Percentiles rank a stretch among this genome's conserved stretches.
Conservation (phyloP, 2,329 filamentous ascomycete species). For the Bisporella sp. region DNA sequence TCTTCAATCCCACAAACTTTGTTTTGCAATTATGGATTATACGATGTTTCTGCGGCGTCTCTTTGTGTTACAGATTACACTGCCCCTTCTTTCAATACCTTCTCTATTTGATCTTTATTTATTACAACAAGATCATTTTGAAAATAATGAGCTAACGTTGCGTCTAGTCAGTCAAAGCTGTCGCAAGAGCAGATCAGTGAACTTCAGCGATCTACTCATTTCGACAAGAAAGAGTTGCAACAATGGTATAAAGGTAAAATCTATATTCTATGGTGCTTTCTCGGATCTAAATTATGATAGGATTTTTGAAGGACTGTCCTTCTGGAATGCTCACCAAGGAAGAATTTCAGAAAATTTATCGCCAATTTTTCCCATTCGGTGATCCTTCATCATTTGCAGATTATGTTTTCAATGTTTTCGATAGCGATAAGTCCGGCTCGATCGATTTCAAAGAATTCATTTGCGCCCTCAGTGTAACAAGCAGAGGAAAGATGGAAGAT, state of each 20-base stretch:
- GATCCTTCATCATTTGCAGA: slow-evolving; percentile 96
- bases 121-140: no score
- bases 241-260: slow-evolving; percentile 96
- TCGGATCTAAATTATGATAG: slow-evolving; percentile 37
- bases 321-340: slow-evolving; percentile 95
- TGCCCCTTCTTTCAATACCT: no score
- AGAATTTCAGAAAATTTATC: slow-evolving; percentile 99
- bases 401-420: slow-evolving; percentile 99
- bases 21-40: no score
- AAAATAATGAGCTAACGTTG: no score
- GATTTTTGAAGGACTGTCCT: slow-evolving; percentile 97
- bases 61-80: no score
- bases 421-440: slow-evolving; percentile 91
- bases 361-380: slow-evolving; percentile 98
- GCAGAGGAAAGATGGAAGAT: slow-evolving; percentile 97
- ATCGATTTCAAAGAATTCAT: slow-evolving; percentile 99
- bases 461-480: slow-evolving; percentile 93
- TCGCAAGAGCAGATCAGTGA: slow-evolving; percentile 93
- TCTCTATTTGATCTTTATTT: no score
- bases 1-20: no score
- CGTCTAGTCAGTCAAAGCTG: slow-evolving; percentile 86
- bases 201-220: slow-evolving; percentile 94
- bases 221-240: slow-evolving; percentile 98
- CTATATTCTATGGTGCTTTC: slow-evolving; percentile 6
- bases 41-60: no score